Conservation (phyloP, 2,329 filamentous ascomycete genomes). For the Alternaria viburni region DNA sequence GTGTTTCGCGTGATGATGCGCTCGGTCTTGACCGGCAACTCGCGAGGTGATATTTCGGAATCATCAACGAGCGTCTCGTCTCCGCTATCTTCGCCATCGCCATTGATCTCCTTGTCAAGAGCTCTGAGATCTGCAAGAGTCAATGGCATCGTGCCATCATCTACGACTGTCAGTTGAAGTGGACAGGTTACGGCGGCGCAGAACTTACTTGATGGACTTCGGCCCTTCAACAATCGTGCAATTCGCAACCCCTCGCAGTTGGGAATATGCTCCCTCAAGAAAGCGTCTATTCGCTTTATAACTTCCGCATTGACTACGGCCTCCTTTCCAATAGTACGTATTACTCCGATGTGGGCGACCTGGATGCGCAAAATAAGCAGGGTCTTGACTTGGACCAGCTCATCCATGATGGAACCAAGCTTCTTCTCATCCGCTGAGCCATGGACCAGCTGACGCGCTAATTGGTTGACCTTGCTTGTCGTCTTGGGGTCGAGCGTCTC, state of each 20-base stretch:
- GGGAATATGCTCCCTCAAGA: neutral
- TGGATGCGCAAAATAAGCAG: conserved; percentile 20
- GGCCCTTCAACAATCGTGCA: neutral
- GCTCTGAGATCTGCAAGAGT: neutral
- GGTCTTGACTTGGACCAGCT: conserved; percentile 21
- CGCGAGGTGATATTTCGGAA: neutral
- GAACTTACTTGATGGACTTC: neutral
- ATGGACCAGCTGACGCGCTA: conserved; percentile 19
- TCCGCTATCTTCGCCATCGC: neutral
- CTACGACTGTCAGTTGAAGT: too few relatives aligned
- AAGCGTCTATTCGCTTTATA: conserved; percentile 20
- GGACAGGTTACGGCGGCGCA: too few relatives aligned
- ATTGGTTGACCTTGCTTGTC: conserved; percentile 12
- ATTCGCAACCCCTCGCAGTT: neutral
- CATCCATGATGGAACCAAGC: conserved; percentile 20
- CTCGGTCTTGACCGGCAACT: neutral
- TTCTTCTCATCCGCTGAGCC: conserved; percentile 25
- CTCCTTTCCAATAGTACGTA: too few relatives aligned
- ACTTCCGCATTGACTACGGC: too few relatives aligned
- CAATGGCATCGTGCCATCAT: neutral
- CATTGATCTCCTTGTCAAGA: neutral
- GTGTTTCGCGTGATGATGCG: too few relatives aligned
- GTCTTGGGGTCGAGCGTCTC: too few relatives aligned
- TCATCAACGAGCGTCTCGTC: neutral
- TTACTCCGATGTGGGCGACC: conserved; percentile 24